Conservation (phyloP, 2,329 filamentous ascomycete species). For the Ophiosphaerella korrae region DNA sequence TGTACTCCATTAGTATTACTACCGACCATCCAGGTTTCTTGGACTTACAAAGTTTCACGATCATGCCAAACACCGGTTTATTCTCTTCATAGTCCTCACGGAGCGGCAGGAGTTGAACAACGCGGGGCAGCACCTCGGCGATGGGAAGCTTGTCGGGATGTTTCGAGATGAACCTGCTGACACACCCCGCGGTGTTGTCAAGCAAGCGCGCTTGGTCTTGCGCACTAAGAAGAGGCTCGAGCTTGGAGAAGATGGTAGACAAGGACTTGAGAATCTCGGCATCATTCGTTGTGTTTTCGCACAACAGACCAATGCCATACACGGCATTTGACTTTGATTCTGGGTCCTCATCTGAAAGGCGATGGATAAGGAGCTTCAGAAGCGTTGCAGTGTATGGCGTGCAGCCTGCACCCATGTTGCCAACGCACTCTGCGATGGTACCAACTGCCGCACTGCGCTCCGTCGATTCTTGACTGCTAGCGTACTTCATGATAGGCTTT, state of each 20-base stretch:
- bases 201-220: conserved; percentile 80
- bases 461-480: conserved; percentile 80
- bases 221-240: conserved; percentile 82
- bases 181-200: conserved; percentile 91
- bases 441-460: conserved; percentile 91
- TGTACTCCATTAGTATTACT: conserved; percentile 30
- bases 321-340: conserved; percentile 96
- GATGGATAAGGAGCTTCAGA: conserved; percentile 81
- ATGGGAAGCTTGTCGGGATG: conserved; percentile 84
- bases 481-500: conserved; percentile 86
- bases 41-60: conserved; percentile 79
- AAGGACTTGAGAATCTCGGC: conserved; percentile 76
- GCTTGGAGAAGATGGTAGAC: conserved; percentile 77
- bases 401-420: conserved; percentile 80
- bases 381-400: conserved; percentile 79
- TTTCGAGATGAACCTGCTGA: conserved; percentile 89
- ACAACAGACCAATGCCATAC: conserved; percentile 84
- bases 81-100: conserved; percentile 97
- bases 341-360: conserved; percentile 84
- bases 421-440: conserved; percentile 87
- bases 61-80: conserved; percentile 87
- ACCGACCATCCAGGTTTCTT: background rate
- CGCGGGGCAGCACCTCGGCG: conserved; percentile 76
- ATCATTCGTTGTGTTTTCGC: conserved; percentile 77
- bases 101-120: conserved; percentile 80